Evolutionary conservation across 129 eudicot species (phyloP), one percentile per base, ranked within the genome.

Genomic region (Lonicera japonica): DNA sequence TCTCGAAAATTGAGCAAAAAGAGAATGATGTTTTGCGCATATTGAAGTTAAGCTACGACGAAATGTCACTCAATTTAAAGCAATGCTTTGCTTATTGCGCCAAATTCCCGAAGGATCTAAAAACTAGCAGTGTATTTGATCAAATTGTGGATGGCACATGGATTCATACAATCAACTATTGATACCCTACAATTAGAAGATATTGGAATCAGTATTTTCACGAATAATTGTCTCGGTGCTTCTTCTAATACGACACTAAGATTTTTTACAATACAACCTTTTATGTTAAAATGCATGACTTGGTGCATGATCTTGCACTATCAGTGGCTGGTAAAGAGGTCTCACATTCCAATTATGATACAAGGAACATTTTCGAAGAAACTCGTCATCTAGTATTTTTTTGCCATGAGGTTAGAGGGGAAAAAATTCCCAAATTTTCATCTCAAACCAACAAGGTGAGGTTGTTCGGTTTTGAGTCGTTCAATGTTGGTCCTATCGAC

Each of bases 51-150:
- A 80, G 77, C 43, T 80, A 80, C 65, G 72, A 76, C 21, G 65
- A 65, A 18, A 67, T 80, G 62, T 76, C 75, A 9, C 16, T 65
- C 16, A 9, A 61, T 25, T 63, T 76, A 24, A 76, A 64, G 19
- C 58, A 58, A n/a, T 77, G 82, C 57, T 77, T 77, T 67, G 66
- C 78, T 19, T 75, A 39, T 39, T 80, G 82, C 58, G 63, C 83
- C 0, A 62, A 76, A 20, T 76, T 68, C 57, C 79, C 83, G 14
- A 77, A 78, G 56, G 80, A 66, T 58, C 53, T 55, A 39, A n/a
- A 41, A 21, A 64, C 76, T 12, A 46, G 60, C 0, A 69, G 60
- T 47, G 47, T 61, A 23, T 54, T n/a, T 80, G 48, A 41, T 72
- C 15, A 38, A 54, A 3, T 69, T 64, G 6, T 68, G 82, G 86